Conservation (phyloP, 108 stramenopile species). For the Conticribra guillardii region DNA sequence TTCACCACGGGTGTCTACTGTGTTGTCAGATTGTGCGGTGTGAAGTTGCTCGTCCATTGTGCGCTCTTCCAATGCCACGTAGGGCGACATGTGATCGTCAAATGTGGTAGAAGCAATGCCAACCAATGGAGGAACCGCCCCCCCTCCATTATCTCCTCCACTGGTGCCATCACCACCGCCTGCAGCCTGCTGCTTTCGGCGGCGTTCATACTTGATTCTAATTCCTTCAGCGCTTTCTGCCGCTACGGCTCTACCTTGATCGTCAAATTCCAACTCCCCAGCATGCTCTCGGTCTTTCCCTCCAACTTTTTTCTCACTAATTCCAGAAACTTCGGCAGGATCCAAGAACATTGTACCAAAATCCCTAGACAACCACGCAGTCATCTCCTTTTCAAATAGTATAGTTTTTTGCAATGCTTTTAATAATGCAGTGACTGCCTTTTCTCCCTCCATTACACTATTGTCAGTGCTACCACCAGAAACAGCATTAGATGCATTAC, state of each 20-base stretch:
- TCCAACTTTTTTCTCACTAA: slow-evolving; percentile 27
- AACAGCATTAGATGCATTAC: slow-evolving; percentile 2
- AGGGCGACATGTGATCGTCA: slow-evolving; percentile 96
- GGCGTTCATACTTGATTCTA: slow-evolving; percentile 62
- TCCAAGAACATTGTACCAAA: slow-evolving; percentile 61
- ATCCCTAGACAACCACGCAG: slow-evolving; percentile 77
- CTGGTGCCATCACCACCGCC: slow-evolving; percentile 11
- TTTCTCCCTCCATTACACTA: slow-evolving; percentile 51
- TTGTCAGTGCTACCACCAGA: slow-evolving; percentile 2
- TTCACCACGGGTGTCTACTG: slow-evolving; percentile 91
- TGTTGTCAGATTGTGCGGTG: slow-evolving; percentile 69
- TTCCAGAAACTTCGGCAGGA: not conserved
- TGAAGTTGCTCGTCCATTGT: slow-evolving; percentile 92
- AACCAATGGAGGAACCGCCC: slow-evolving; percentile 64
- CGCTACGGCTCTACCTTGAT: slow-evolving; percentile 49
- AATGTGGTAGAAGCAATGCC: slow-evolving; percentile 90
- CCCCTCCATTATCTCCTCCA: slow-evolving; percentile 47
- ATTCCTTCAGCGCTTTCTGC: slow-evolving; percentile 70
- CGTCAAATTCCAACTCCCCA: slow-evolving; percentile 60
- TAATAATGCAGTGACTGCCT: slow-evolving; percentile 88
- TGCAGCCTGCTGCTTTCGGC: slow-evolving; percentile 22
- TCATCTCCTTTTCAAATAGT: slow-evolving; percentile 96
- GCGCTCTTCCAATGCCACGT: slow-evolving; percentile 90
- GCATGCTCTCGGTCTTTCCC: slow-evolving; percentile 27
- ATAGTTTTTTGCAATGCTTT: slow-evolving; percentile 95